phyloP scores from a whole-genome alignment of 306 rosid species.

The Nissolia schottii region DNA sequence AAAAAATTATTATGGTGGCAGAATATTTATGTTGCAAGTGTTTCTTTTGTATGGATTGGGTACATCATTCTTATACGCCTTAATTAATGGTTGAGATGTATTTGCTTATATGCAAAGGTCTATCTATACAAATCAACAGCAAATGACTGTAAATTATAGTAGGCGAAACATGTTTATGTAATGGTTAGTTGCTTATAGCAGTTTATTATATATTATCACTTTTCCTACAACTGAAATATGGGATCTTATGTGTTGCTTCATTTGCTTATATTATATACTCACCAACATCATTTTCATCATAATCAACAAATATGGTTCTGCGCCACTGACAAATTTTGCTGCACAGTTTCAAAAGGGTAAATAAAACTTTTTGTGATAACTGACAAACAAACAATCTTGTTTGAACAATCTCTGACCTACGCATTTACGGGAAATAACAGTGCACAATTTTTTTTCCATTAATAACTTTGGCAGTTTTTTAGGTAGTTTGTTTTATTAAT shows the following conservation, averaged over 20 bases:
- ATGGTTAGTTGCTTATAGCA: constrained; percentile 26
- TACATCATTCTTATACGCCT: constrained; percentile 34
- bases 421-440: no score
- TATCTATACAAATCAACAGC: constrained; percentile 38
- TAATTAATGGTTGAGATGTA: constrained; percentile 34
- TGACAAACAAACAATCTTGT: background rate
- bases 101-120: constrained; percentile 30
- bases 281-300: background rate
- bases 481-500: no score
- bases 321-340: background rate
- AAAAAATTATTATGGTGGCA: constrained; percentile 21
- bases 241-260: background rate
- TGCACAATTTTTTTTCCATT: no score
- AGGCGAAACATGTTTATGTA: constrained; percentile 38
- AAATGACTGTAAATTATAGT: constrained; percentile 60
- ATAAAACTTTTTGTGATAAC: background rate
- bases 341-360: background rate
- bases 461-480: no score
- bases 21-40: constrained; percentile 24
- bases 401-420: background rate
- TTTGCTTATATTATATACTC: background rate
- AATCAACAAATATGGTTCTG: background rate
- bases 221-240: background rate
- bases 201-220: background rate
- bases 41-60: constrained; percentile 21